Base-by-base conservation (phyloP, 257 asterid genomes). In the Solanum paucissectum region DNA sequence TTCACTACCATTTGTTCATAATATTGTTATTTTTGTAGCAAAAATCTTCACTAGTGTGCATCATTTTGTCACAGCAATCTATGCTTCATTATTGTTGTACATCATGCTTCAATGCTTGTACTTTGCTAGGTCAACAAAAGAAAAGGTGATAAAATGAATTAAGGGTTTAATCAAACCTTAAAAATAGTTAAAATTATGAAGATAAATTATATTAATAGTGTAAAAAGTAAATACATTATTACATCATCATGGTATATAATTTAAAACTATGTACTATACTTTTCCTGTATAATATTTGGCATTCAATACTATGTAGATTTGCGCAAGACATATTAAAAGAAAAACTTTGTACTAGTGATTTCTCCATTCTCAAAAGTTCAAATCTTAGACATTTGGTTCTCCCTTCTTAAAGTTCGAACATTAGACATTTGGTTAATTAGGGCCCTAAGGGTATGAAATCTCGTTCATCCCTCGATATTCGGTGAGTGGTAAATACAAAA, bases 401-500 rank as follows among this genome's bases (percentile, higher is more conserved):
- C 10, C n/a, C 18, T 55, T 55, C 10, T 0, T 55, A 55, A 52
- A 52, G 60, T 55, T 55, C 9, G 10, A 55, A 18, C 4, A 0
- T 55, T 55, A 49, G 23, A 49, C 60, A 49, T 49, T 49, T 49
- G 58, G 58, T 49, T 49, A 49, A 49, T 49, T 49, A 49, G 12
- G 2, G 58, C 0, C 34, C 34, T 33, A 3, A 33, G 34, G 4
- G 8, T 14, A 49, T 49, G 0, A 8, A 49, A 49, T 49, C 3
- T 49, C 20, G 60, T 49, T 0, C 8, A 14, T 49, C 21, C 0
- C 9, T 1, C 21, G 12, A 58, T 25, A 58, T 58, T 20, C 0
- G 12, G 0, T 2, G 25, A 20, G 0, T 20, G 25, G 0, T 58
- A 58, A 21, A 20, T 58, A 20, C 0, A 21, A 58, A 0, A 20